Evolutionary conservation across 805 yeast species (phyloP), one percentile per base, ranked within the genome.

Genomic region (Suhomyces xylopsoci): DNA sequence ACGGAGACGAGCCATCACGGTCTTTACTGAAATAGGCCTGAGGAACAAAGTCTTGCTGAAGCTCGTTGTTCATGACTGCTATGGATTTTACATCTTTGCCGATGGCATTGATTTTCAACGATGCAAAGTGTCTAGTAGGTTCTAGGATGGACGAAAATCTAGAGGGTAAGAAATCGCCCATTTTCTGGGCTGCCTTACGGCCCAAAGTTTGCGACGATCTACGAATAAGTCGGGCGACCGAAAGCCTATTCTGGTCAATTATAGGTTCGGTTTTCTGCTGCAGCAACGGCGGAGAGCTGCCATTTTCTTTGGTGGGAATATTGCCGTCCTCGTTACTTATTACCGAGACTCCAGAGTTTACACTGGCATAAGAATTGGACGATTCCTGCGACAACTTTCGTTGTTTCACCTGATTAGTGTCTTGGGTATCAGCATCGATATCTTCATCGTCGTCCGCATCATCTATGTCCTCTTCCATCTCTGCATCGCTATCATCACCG

Each of bases 71-170:
- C 55, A 85, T 79, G 2, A 82, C 81, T 5, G 79, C 74, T 53
- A 74, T 61, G 54, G 82, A 65, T 54, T 70, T 73, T 36, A 73
- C 72, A 55, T 75, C 78, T 53, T 71, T 72, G 25, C 70, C 68
- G 20, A 63, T 55, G n/a, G 73, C 63, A 45, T 65, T 71, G 19
- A 93, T 78, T 65, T 89, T 91, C 58, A 93, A 77, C 49, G 84
- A 88, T 0, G 98, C 97, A 77, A 90, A 94, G 64, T 92, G 97
- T 56, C 99, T 79, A 20, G 88, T 82, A 12, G 97, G 96, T 63
- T 92, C 97, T 60, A 92, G 73, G 53, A 92, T 85, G 2, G 96
- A 88, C 9, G 90, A 82, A 40, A 92, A 84, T 50, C 88, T 83
- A 10, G 84, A 77, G 1, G 97, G 97, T 20, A 92, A 76, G 55